A percentile compares a stretch with the other conserved stretches of the same genome.
Evolutionary conservation across 805 yeast genomes (phyloP).

Genomic region (Candida morakotiae): DNA sequence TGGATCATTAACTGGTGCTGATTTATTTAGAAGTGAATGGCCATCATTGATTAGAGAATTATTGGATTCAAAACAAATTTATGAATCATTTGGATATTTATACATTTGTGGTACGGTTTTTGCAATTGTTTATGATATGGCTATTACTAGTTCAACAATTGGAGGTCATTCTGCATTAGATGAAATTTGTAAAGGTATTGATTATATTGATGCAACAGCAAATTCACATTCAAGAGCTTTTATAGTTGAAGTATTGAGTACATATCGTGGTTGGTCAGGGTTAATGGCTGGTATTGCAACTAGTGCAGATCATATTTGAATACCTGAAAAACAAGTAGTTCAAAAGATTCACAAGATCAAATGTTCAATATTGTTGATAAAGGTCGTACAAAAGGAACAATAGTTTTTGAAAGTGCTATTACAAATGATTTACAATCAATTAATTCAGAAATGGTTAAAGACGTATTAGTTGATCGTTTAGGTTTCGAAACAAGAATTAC

Average conservation of each 20-base stretch:
- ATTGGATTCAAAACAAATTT: constrained; percentile 49
- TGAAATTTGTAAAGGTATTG: constrained; percentile 89
- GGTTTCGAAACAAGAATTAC: constrained; percentile 95
- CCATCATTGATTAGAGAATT: constrained; percentile 80
- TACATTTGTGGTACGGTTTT: constrained; percentile 94
- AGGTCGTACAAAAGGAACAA: constrained; percentile 82
- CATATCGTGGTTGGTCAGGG: constrained; percentile 99
- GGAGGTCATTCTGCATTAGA: constrained; percentile 95
- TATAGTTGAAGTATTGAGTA: constrained; percentile 97
- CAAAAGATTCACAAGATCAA: constrained; percentile 74
- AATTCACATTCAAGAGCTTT: constrained; percentile 96
- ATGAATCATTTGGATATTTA: constrained; percentile 60
- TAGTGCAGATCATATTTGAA: constrained; percentile 89
- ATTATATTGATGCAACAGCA: constrained; percentile 97
- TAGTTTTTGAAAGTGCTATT: constrained; percentile 97
- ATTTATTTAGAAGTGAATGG: constrained; percentile 91
- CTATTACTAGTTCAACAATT: constrained; percentile 94
- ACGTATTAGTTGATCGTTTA: constrained; percentile 66
- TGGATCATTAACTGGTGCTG: constrained; percentile 98
- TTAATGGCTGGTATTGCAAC: constrained; percentile 96
- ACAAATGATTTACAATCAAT: constrained; percentile 77
- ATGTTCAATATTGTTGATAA: constrained; percentile 69
- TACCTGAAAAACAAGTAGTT: constrained; percentile 85
- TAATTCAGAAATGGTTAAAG: constrained; percentile 73
- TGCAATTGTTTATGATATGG: constrained; percentile 97